Evolutionary conservation across 129 eudicot species (phyloP).

Genomic region (Lonicera japonica): DNA sequence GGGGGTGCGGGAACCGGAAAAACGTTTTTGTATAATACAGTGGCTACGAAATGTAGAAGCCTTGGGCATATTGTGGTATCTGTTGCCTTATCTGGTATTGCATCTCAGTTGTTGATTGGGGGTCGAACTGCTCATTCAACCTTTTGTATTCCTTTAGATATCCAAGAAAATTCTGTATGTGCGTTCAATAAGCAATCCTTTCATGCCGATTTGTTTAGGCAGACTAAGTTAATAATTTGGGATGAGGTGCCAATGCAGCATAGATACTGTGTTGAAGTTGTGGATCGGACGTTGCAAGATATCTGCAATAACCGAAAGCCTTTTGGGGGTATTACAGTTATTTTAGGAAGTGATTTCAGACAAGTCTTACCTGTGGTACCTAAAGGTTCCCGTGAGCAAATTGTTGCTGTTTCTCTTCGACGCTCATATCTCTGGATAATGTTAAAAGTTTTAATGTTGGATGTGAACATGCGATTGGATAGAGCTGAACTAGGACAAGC

Average conservation of each 20-base stretch:
- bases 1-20: conserved; percentile 1
- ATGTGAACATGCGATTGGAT: no score
- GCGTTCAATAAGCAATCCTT: neutral
- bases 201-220: neutral
- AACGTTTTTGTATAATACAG: neutral
- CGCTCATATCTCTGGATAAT: no score
- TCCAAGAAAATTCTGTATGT: neutral
- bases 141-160: neutral
- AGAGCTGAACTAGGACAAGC: no score
- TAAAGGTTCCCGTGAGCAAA: neutral
- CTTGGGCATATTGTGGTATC: neutral
- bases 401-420: no score
- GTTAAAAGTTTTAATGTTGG: no score
- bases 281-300: neutral
- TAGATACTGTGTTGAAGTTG: neutral
- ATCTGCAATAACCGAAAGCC: neutral
- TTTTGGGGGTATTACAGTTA: neutral
- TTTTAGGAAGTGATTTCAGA: neutral
- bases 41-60: neutral
- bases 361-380: neutral
- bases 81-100: conserved; percentile 1
- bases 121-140: neutral
- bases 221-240: neutral
- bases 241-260: conserved; percentile 1
- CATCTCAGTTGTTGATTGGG: neutral